Conservation (phyloP, 495 filamentous ascomycete genomes). For the Cudoniella acicularis region DNA sequence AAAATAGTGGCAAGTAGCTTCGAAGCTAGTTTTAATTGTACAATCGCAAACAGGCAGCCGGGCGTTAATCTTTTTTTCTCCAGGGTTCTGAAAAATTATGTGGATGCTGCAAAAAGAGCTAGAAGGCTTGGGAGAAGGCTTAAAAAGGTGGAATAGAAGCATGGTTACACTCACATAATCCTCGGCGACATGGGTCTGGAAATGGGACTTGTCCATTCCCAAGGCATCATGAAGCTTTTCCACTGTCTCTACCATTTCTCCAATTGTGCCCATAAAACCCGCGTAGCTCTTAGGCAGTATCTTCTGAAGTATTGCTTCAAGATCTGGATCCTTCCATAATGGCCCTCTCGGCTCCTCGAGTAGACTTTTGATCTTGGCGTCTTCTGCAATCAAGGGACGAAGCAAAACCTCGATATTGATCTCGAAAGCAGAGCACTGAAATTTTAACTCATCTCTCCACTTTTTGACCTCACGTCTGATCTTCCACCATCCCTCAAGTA, state of each 20-base stretch:
- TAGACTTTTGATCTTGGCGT: constrained; percentile 13
- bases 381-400: constrained; percentile 26
- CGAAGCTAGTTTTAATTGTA: too few relatives aligned
- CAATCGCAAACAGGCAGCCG: too few relatives aligned
- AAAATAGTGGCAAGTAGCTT: too few relatives aligned
- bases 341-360: neutral
- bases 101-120: too few relatives aligned
- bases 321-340: constrained; percentile 13
- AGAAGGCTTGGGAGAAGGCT: neutral
- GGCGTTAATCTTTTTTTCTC: too few relatives aligned
- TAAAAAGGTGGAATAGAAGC: constrained; percentile 10
- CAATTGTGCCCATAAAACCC: constrained; percentile 6
- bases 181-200: constrained; percentile 18
- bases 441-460: constrained; percentile 16
- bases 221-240: constrained; percentile 22
- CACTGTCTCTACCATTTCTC: constrained; percentile 9
- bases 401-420: constrained; percentile 27
- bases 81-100: too few relatives aligned
- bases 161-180: constrained; percentile 11
- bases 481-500: constrained; percentile 21
- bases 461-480: constrained; percentile 14
- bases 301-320: constrained; percentile 1
- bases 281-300: constrained; percentile 8
- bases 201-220: constrained; percentile 19
- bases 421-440: constrained; percentile 25